Conservation (phyloP, 2,329 filamentous ascomycete species). For the Penicillium palitans region DNA sequence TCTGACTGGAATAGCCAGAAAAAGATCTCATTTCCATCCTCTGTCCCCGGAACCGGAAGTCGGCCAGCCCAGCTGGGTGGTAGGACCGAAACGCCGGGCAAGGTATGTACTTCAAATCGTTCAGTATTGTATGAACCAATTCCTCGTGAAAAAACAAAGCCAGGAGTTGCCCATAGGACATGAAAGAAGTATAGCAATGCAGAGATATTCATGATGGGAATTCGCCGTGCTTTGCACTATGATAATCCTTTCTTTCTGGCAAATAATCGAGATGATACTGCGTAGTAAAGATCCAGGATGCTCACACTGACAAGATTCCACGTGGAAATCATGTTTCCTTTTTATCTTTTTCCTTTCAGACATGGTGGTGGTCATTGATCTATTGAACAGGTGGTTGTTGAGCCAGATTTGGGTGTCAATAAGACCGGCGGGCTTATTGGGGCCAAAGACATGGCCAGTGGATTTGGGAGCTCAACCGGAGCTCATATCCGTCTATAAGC, state of each 20-base stretch:
- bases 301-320: background rate
- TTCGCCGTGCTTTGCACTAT: background rate
- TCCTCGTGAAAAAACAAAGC: slow-evolving; percentile 9
- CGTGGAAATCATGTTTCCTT: slow-evolving; percentile 14
- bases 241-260: background rate
- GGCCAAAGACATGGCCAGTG: background rate
- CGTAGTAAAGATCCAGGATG: background rate
- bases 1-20: slow-evolving; percentile 42
- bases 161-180: slow-evolving; percentile 19
- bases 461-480: background rate
- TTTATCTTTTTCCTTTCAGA: slow-evolving; percentile 9
- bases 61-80: slow-evolving; percentile 39
- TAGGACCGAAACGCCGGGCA: slow-evolving; percentile 32
- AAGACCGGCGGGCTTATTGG: slow-evolving; percentile 9
- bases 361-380: slow-evolving; percentile 1
- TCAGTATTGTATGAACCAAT: slow-evolving; percentile 12
- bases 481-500: background rate
- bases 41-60: slow-evolving; percentile 31
- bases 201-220: slow-evolving; percentile 25
- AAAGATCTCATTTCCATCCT: slow-evolving; percentile 36
- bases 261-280: background rate
- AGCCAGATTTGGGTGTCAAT: slow-evolving; percentile 22
- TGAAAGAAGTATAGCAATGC: slow-evolving; percentile 25
- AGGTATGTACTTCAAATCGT: slow-evolving; percentile 31
- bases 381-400: slow-evolving; percentile 6